A percentile compares a stretch with the other conserved stretches of the same genome.
Conservation (phyloP, 148 eudicot genomes). For the Vaccinium vitisidaea region DNA sequence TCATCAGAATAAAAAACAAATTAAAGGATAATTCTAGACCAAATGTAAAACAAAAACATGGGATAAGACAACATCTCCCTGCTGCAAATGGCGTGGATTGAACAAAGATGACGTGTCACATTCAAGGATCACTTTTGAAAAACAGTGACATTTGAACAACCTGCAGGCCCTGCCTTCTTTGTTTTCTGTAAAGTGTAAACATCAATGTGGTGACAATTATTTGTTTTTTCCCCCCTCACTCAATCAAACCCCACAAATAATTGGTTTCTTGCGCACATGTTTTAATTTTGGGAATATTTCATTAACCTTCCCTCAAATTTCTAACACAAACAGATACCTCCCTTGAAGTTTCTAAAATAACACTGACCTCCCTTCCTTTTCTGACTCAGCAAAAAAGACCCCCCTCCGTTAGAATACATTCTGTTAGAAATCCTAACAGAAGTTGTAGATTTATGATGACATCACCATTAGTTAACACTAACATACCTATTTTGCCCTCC, state of each 20-base stretch:
- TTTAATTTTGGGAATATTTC: neutral
- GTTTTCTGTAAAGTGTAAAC: neutral
- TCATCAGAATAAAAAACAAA: too few relatives aligned
- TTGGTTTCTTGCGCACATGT: constrained; percentile 6
- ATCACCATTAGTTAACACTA: neutral
- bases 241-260: neutral
- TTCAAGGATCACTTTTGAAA: constrained; percentile 5
- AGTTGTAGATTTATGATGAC: neutral
- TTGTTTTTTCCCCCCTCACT: neutral
- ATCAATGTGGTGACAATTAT: neutral
- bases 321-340: neutral
- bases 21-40: too few relatives aligned
- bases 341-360: neutral
- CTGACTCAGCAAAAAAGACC: neutral
- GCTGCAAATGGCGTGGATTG: neutral
- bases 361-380: neutral
- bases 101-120: neutral
- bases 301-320: too few relatives aligned
- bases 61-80: too few relatives aligned
- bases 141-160: constrained; percentile 18
- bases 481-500: neutral
- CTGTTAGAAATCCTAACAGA: neutral
- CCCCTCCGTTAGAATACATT: neutral
- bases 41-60: too few relatives aligned
- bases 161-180: neutral